Base-by-base conservation (phyloP, 1,139 yeast species). In the Debaryomycetaceae sp. region DNA sequence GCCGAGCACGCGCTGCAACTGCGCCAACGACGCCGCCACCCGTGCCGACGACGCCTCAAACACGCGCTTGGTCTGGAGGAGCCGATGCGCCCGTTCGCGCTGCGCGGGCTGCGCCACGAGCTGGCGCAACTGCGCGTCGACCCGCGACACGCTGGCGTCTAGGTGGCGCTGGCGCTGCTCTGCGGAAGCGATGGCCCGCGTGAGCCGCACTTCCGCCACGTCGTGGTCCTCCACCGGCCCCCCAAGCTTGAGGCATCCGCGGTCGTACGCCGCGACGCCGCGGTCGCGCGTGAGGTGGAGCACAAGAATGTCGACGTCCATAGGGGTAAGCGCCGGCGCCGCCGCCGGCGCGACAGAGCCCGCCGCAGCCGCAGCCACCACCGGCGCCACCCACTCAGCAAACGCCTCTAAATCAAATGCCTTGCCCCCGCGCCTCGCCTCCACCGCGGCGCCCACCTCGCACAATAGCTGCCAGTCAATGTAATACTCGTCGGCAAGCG, bases 1-100 rank as follows among this genome's bases (percentile, higher is more conserved):
- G 25, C 49, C 44, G 21, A 71, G 43, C 0, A 75, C 52, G 2
- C 55, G 45, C 12, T 47, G 48, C 16, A 76, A 45, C 31, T 71
- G 71, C 23, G 48, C 50, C n/a, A 56, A 50, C 3, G 67, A 50
- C 3, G 39, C 39, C 2, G 55, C 38, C 4, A 66, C 54, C 15
- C 51, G 54, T 2, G 47, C 45, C 20, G 65, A 48, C 0, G 71
- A 57, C 14, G 48, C 49, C 14, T 48, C 51, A 3, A 61, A 49
- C 7, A 51, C 28, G 31, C 53, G 51, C 37, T 54, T 51, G 3
- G 58, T 43, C 17, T 27, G 13, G 19, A 37, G 16, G 4, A 32
- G 5, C 14, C 25, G 27, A 12, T 30, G 30, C 4, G 30, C 11
- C 21, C 39, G 10, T 12, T 12, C 10, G 20, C 27, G 11, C 21